These are phyloP conservation scores for Thelonectria rubi DNA, from an alignment of 2,329 filamentous ascomycete genomes.

Conservation along the genomic window DNA sequence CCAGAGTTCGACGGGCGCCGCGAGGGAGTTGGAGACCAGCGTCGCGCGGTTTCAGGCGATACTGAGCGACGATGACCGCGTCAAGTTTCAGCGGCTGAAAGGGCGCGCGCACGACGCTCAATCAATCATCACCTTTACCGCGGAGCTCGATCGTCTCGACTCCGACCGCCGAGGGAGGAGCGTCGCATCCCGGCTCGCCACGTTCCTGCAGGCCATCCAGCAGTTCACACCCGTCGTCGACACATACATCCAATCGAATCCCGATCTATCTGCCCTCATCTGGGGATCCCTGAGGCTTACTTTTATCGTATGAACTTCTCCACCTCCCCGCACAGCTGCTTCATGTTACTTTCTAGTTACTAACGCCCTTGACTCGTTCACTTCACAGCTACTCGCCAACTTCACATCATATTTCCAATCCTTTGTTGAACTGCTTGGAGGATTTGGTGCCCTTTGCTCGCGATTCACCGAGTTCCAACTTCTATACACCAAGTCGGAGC, in stretches of 20 bases:
- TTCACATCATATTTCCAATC: slow-evolving; percentile 33
- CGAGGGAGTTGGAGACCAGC: background rate
- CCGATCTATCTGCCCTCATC: slow-evolving; percentile 7
- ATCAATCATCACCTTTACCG: slow-evolving; percentile 28
- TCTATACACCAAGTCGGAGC: background rate
- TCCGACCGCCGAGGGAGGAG: slow-evolving; percentile 24
- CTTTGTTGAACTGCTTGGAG: slow-evolving; percentile 24
- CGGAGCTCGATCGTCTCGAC: slow-evolving; percentile 18
- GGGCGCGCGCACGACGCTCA: slow-evolving; percentile 16
- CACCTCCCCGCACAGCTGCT: no score
- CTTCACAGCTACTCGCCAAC: slow-evolving; percentile 28
- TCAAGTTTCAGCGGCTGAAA: slow-evolving; percentile 19
- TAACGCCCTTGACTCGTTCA: background rate
- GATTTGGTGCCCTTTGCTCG: slow-evolving; percentile 20
- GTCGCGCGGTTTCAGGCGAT: slow-evolving; percentile 26
- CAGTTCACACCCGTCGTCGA: slow-evolving; percentile 28
- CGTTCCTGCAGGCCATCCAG: slow-evolving; percentile 28
- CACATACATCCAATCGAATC: slow-evolving; percentile 23
- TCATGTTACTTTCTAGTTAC: background rate
- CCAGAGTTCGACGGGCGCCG: background rate
- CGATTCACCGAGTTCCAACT: slow-evolving; percentile 25
- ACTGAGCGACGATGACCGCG: slow-evolving; percentile 23
- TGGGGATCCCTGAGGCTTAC: slow-evolving; percentile 28
- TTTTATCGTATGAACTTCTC: slow-evolving; percentile 19
- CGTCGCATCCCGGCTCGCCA: slow-evolving; percentile 18